Evolutionary conservation across 352 stramenopile species (phyloP).

Genomic region (Pythium pyrilobum): DNA sequence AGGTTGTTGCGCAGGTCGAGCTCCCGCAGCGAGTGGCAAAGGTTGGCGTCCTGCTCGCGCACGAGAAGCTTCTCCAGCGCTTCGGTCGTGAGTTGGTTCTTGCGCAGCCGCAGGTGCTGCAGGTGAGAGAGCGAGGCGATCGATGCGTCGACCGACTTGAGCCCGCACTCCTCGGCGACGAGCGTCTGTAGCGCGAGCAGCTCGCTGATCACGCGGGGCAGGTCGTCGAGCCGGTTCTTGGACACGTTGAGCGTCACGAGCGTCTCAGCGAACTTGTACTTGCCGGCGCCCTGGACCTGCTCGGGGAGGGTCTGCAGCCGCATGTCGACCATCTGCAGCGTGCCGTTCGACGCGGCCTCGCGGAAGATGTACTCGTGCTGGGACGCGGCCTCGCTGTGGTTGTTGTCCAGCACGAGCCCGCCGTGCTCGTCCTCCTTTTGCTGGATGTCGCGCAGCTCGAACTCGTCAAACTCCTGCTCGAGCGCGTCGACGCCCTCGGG

Average conservation of each 20-base stretch:
- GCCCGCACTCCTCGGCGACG: slow-evolving; percentile 54
- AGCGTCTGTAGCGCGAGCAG: slow-evolving; percentile 58
- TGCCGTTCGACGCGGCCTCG: slow-evolving; percentile 48
- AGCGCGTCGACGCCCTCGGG: slow-evolving; percentile 51
- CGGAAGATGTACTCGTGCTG: slow-evolving; percentile 65
- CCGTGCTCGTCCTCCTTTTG: slow-evolving; percentile 31
- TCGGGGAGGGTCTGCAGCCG: slow-evolving; percentile 39
- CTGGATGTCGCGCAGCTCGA: slow-evolving; percentile 38
- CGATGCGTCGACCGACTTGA: slow-evolving; percentile 45
- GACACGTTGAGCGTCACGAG: slow-evolving; percentile 64
- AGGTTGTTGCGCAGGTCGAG: slow-evolving; percentile 71
- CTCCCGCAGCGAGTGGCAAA: slow-evolving; percentile 53
- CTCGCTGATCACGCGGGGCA: slow-evolving; percentile 47
- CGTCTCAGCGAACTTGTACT: slow-evolving; percentile 47
- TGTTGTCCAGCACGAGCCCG: slow-evolving; percentile 13
- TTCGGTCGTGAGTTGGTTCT: slow-evolving; percentile 63
- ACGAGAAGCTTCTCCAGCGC: slow-evolving; percentile 41
- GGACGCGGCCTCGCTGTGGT: slow-evolving; percentile 8
- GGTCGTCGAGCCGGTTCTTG: slow-evolving; percentile 49
- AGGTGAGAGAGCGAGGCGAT: slow-evolving; percentile 50
- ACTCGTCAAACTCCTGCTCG: slow-evolving; percentile 74
- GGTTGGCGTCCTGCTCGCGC: slow-evolving; percentile 15
- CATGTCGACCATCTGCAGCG: slow-evolving; percentile 52
- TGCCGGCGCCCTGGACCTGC: slow-evolving; percentile 30
- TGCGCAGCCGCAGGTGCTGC: slow-evolving; percentile 56